A percentile compares a stretch with the other conserved stretches of the same genome.
Evolutionary conservation across 108 stramenopile genomes (phyloP).

Genomic region (Nitzschia sp.): DNA sequence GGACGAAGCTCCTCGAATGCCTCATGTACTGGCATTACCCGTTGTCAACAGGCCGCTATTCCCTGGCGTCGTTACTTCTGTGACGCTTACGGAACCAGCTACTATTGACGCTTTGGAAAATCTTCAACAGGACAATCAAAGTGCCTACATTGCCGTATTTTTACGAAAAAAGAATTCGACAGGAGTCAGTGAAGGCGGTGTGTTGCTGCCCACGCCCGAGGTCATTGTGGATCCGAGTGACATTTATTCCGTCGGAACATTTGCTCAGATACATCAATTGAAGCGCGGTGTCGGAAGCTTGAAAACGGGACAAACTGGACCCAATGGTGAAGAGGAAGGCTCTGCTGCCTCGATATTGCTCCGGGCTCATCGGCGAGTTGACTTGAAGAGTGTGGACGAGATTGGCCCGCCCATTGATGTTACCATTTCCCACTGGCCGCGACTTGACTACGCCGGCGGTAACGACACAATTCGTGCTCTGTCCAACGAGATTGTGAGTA

Average conservation of each 20-base stretch:
- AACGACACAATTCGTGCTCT: conserved; percentile 92
- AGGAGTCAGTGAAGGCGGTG: conserved; percentile 71
- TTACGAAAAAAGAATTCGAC: conserved; percentile 64
- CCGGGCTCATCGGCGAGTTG: conserved; percentile 88
- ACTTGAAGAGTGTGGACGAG: conserved; percentile 71
- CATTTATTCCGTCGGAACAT: conserved; percentile 80
- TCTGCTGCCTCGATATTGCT: conserved; percentile 68
- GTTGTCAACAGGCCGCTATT: conserved; percentile 74
- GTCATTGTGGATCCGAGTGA: conserved; percentile 69
- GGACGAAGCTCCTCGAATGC: conserved; percentile 82
- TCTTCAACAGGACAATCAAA: conserved; percentile 46
- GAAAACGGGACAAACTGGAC: conserved; percentile 1
- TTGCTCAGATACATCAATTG: conserved; percentile 83
- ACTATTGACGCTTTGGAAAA: conserved; percentile 81
- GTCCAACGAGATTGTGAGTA: conserved; percentile 92
- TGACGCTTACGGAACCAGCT: conserved; percentile 72
- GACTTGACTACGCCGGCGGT: conserved; percentile 66
- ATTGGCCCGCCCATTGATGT: conserved; percentile 92
- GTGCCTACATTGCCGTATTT: conserved; percentile 77
- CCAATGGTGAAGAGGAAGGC: conserved; percentile 22
- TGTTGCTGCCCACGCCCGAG: conserved; percentile 71
- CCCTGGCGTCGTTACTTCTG: conserved; percentile 76
- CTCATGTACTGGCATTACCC: conserved; percentile 82
- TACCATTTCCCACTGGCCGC: conserved; percentile 88
- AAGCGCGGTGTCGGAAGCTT: conserved; percentile 40